Evolutionary conservation across 169 alveolate species (phyloP), one percentile per base, ranked within the genome.

Genomic region (Babesia bigemina): DNA sequence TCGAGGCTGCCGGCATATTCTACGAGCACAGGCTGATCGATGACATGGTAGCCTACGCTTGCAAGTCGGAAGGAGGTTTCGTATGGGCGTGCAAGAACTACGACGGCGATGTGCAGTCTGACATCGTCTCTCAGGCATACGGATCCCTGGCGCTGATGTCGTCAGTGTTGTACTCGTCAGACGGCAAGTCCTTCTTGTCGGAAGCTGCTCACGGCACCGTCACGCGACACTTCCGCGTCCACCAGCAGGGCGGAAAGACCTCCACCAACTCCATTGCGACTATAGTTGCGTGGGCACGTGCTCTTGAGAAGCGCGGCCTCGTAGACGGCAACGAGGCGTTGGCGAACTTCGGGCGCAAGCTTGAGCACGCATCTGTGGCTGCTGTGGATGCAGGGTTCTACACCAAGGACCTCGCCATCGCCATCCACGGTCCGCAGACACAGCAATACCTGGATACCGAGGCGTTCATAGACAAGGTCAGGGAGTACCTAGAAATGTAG

Each of bases 31-130:
- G 98, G 81, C 94, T 96, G 36, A 96, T 96, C 58, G 99, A 96
- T 81, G 99, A 96, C 74, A 96, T 96, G 99, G 99, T 96, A 26
- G 99, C 99, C 49, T 94, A 91, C 69, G 94, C 95, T 48, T 76
- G 96, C 56, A 96, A 96, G 91, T 82, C 96, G 19, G 91, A 88
- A 21, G 99, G 99, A 29, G 99, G 99, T 44, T 96, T 95, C 86
- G 97, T 96, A 39, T 96, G 99, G 99, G 99, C 99, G n/a, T 95
- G 98, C 90, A 96, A 96, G 90, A 96, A 96, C 91, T 96, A 96
- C 83, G 99, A 96, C 77, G 99, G 99, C 26, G 99, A 96, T 76
- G 98, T 96, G 28, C 96, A 96, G 91, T 92, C 97, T 9, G 99
- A 96, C 75, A 91, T 94, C 39, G 97, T 96, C 22, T 99, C 99